Percentiles rank a stretch among this genome's conserved stretches.
These are phyloP conservation scores for Aspergillus terreus DNA, from an alignment of 2,329 filamentous ascomycete genomes.

Conservation along the genomic window DNA sequence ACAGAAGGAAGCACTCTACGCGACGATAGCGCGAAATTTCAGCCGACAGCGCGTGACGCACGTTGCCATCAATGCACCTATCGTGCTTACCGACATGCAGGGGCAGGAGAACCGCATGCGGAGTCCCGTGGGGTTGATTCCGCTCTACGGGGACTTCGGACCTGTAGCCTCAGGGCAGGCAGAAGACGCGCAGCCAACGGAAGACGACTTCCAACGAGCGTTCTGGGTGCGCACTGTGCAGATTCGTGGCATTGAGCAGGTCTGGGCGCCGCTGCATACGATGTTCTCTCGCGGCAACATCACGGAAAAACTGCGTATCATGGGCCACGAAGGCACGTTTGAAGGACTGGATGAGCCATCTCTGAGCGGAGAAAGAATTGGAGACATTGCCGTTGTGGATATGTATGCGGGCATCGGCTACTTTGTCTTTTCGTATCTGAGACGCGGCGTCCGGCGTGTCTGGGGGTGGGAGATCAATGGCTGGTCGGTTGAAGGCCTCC, in stretches of 20 bases:
- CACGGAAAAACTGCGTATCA: conserved; percentile 76
- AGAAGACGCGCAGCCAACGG: conserved; percentile 27
- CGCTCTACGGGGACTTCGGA: conserved; percentile 73
- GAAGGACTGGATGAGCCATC: conserved; percentile 28
- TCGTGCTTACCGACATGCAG: conserved; percentile 36
- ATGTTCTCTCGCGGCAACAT: conserved; percentile 95
- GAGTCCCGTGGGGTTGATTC: conserved; percentile 65
- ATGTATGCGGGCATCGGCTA: conserved; percentile 93
- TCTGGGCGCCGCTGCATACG: conserved; percentile 83
- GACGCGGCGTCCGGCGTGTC: conserved; percentile 64
- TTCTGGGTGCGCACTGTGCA: conserved; percentile 79
- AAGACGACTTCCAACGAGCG: conserved; percentile 59
- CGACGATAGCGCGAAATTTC: conserved; percentile 40
- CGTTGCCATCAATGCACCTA: conserved; percentile 58
- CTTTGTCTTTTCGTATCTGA: conserved; percentile 80
- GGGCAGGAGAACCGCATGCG: conserved; percentile 65
- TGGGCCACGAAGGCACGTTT: conserved; percentile 44
- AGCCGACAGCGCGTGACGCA: conserved; percentile 45
- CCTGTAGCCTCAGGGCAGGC: conserved; percentile 29
- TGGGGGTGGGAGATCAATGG: conserved; percentile 89
- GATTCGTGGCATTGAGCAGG: conserved; percentile 72
- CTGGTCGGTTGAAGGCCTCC: conserved; percentile 79
- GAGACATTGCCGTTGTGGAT: conserved; percentile 57
- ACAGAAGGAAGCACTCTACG: conserved; percentile 38
- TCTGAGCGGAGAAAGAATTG: conserved; percentile 18